Evolutionary conservation across 2,329 filamentous ascomycete species (phyloP).

Genomic region (Xylaria sp.): DNA sequence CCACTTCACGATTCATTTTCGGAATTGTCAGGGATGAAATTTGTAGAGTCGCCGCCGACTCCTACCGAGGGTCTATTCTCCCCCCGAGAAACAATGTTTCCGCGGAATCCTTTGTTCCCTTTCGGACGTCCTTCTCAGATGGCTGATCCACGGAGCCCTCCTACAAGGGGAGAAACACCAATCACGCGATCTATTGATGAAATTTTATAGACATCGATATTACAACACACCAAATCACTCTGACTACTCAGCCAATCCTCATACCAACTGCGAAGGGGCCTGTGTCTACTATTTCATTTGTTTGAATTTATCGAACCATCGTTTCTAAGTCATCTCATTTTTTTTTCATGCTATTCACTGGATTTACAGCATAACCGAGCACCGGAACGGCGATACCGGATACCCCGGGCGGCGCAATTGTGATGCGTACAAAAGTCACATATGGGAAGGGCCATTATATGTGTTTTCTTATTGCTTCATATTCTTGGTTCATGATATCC

Average conservation of each 20-base stretch:
- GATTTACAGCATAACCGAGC: conserved; percentile 40
- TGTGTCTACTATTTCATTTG: conserved; percentile 33
- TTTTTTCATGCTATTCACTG: conserved; percentile 36
- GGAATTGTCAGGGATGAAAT: conserved; percentile 61
- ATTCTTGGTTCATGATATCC: conserved; percentile 30
- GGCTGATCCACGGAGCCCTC: conserved; percentile 78
- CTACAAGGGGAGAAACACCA: conserved; percentile 77
- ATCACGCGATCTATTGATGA: conserved; percentile 84
- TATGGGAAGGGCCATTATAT: conserved; percentile 22
- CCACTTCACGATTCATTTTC: conserved; percentile 64
- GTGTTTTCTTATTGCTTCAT: conserved; percentile 27
- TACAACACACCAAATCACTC: not conserved
- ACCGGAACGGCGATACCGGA: conserved; percentile 47
- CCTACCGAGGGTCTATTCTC: conserved; percentile 66
- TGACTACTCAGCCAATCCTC: not conserved
- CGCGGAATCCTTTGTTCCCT: conserved; percentile 63
- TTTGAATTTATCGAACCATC: conserved; percentile 37
- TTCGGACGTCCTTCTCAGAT: conserved; percentile 64
- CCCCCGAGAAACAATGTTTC: conserved; percentile 63
- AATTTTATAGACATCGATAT: conserved; percentile 65
- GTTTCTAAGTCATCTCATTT: conserved; percentile 37
- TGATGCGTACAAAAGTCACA: conserved; percentile 38
- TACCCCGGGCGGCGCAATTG: conserved; percentile 45
- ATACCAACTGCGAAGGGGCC: conserved; percentile 9
- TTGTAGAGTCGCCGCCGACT: conserved; percentile 64